Base-by-base conservation (phyloP, 768 basidiomycete species). In the Rhizopogon salebrosus region DNA sequence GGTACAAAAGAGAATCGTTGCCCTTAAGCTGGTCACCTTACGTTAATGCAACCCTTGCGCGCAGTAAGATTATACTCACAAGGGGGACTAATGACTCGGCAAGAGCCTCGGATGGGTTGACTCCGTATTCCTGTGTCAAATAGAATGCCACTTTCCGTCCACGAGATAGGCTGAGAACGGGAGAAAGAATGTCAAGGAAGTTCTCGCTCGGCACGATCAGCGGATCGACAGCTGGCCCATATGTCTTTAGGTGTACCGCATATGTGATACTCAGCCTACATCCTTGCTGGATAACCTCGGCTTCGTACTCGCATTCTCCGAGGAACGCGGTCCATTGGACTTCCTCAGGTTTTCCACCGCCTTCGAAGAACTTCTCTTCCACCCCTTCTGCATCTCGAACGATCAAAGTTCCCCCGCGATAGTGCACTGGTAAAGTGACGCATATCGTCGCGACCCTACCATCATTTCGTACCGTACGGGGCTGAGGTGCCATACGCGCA, bases 241-340 rank as follows among this genome's bases (percentile, higher is more conserved):
- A 89, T 22, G 79, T 79, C 70, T 78, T 83, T 57, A 89, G 70
- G 57, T 82, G 84, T 22, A 92, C 78, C 4, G 78, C 85, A 62
- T 89, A 92, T 34, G 86, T 80, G 51, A 91, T 73, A 34, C 79
- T 78, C 59, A 91, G 70, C 46, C 84, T 74, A 59, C 83, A 86
- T 9, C 89, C 90, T 55, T 80, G 80, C 58, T 81, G 78, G 49
- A 92, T 81, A 2, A 77, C 70, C 63, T 90, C 85, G 52, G 89
- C 77, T 63, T 88, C 85, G 58, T 84, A 82, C 18, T 89, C 83
- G 68, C 87, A 89, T 57, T 89, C 87, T 4, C 80, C 75, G 46
- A 83, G 72, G 70, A 87, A 85, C 18, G 87, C 89, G 0, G 82
- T 76, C 89, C 89, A 92, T 55, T 92, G 88, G 54, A 91, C 75